These are phyloP conservation scores for Candida sp. DNA, from an alignment of 1,139 yeast species.

Conservation along the genomic window DNA sequence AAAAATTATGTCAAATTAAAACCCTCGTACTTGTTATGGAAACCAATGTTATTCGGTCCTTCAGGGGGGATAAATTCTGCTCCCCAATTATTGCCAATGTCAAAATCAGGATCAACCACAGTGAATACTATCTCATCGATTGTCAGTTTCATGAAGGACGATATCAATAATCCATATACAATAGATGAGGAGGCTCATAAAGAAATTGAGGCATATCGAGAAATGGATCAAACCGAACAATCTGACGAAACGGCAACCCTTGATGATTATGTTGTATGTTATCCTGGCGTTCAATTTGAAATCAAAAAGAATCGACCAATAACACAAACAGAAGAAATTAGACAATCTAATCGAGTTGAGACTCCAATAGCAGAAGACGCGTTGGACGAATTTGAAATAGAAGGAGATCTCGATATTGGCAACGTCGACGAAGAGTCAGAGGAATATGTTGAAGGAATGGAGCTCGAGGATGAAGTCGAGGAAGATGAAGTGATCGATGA, in stretches of 20 bases:
- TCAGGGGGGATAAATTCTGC: conserved; percentile 75
- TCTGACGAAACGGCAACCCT: conserved; percentile 6
- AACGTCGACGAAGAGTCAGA: conserved; percentile 9
- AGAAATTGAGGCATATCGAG: conserved; percentile 37
- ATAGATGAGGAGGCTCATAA: conserved; percentile 50
- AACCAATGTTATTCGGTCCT: conserved; percentile 79
- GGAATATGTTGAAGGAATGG: conserved; percentile 8
- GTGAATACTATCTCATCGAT: conserved; percentile 53
- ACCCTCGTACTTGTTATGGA: conserved; percentile 63
- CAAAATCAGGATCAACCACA: conserved; percentile 9
- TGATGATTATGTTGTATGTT: conserved; percentile 24
- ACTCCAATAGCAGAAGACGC: conserved; percentile 2
- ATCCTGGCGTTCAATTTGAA: conserved; percentile 24
- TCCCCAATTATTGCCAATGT: conserved; percentile 24
- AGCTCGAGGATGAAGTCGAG: conserved; percentile 8
- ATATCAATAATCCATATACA: conserved; percentile 56
- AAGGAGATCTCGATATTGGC: conserved; percentile 8
- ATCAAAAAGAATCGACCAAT: conserved; percentile 6
- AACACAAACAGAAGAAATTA: conserved; percentile 4
- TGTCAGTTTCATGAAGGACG: conserved; percentile 59
- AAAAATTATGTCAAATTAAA: conserved; percentile 55
- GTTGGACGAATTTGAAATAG: conserved; percentile 6
- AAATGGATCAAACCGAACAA: conserved; percentile 15
- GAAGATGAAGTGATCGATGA: conserved; percentile 3
- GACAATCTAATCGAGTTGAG: background rate